Conservation (phyloP, 345 rosid genomes). For the Aquilaria sinensis region DNA sequence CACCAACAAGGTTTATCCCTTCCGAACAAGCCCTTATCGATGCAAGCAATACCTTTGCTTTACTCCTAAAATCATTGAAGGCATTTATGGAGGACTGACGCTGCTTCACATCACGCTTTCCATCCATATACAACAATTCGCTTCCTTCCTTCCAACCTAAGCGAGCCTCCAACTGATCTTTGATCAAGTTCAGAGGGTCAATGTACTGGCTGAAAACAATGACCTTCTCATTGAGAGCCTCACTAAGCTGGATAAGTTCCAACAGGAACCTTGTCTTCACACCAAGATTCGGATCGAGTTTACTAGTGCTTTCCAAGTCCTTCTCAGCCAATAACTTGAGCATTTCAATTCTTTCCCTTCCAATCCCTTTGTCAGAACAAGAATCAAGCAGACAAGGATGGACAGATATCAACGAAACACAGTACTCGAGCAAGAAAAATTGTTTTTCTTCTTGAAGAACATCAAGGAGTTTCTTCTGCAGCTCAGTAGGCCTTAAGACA, state of each 20-base stretch:
- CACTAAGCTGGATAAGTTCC: constrained; percentile 37
- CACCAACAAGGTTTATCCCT: constrained; percentile 71
- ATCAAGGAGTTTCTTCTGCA: constrained; percentile 40
- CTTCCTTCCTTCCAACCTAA: constrained; percentile 37
- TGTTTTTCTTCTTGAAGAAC: constrained; percentile 11
- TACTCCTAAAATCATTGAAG: constrained; percentile 44
- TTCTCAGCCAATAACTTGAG: constrained; percentile 3
- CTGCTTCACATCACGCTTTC: constrained; percentile 24
- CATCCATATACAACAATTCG: constrained; percentile 49
- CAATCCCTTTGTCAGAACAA: constrained; percentile 8
- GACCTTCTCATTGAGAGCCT: constrained; percentile 41
- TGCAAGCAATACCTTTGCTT: constrained; percentile 58
- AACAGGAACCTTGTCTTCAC: constrained; percentile 51
- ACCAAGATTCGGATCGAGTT: constrained; percentile 37
- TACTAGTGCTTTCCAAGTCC: constrained; percentile 6
- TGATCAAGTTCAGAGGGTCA: constrained; percentile 41
- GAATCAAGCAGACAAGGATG: constrained; percentile 54
- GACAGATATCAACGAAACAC: constrained; percentile 40
- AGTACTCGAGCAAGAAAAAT: constrained; percentile 16
- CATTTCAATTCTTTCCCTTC: too few relatives aligned
- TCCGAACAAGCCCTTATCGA: constrained; percentile 66
- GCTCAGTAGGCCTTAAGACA: constrained; percentile 33
- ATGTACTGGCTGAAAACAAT: constrained; percentile 59
- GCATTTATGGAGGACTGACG: constrained; percentile 41
- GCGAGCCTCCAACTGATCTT: constrained; percentile 26